phyloP scores from a whole-genome alignment of 2,329 filamentous ascomycete genomes.

The Orbilia blumenaviensis region DNA sequence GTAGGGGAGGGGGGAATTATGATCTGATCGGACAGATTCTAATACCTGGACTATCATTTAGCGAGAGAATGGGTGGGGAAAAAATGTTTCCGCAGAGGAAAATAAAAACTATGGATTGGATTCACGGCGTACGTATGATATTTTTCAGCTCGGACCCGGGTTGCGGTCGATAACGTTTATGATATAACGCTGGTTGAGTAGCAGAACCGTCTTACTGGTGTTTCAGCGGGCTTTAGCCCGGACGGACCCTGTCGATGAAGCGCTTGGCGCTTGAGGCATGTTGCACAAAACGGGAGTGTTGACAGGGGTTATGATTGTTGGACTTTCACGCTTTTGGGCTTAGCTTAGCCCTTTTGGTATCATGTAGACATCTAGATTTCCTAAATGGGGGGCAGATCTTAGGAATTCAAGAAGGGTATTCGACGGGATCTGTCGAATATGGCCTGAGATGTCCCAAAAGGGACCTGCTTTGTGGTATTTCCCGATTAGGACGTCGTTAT shows the following conservation, averaged over 20 bases:
- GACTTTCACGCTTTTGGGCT: conserved; percentile 20
- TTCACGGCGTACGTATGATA: too few species aligned
- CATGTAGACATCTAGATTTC: conserved; percentile 13
- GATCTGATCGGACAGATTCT: conserved; percentile 6
- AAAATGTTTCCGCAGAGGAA: not conserved
- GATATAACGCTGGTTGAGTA: conserved; percentile 31
- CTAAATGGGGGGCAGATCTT: not conserved
- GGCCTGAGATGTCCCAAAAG: not conserved
- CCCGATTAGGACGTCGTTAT: conserved; percentile 27
- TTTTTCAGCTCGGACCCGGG: not conserved
- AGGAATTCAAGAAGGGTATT: not conserved
- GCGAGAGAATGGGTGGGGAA: not conserved
- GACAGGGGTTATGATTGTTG: not conserved
- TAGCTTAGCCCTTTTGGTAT: too few species aligned
- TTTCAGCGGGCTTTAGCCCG: conserved; percentile 18
- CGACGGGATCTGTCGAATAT: conserved; percentile 2
- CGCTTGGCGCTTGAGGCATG: conserved; percentile 19
- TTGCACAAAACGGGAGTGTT: conserved; percentile 22
- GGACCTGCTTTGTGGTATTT: conserved; percentile 6
- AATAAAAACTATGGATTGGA: not conserved
- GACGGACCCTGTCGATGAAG: conserved; percentile 16
- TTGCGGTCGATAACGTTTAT: not conserved
- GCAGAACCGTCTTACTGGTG: conserved; percentile 48
- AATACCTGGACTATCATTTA: not conserved
- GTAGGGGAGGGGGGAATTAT: too few species aligned